A percentile compares a stretch with the other conserved stretches of the same genome.
Conservation (phyloP, 177 flowering plant genomes). For the Vitis hybrid region DNA sequence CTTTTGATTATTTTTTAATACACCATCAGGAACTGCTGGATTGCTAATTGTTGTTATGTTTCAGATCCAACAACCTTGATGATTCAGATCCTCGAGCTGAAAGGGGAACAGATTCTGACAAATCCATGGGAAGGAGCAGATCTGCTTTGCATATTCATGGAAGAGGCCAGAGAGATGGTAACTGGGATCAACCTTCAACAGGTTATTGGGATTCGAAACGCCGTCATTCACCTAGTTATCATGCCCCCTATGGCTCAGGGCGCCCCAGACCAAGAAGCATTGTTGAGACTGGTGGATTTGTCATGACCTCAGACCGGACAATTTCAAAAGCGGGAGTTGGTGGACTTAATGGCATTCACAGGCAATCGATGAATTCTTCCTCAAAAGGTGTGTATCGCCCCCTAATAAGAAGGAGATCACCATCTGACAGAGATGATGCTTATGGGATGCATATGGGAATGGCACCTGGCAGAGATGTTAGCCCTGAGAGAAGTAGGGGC, state of each 20-base stretch:
- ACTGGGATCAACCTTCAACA: conserved; percentile 29
- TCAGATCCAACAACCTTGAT: conserved; percentile 36
- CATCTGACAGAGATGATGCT: conserved; percentile 40
- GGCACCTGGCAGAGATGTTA: conserved; percentile 26
- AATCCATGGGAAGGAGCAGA: conserved; percentile 39
- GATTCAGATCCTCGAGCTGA: conserved; percentile 26
- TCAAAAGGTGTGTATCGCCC: conserved; percentile 29
- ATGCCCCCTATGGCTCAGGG: conserved; percentile 28
- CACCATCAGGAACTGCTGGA: not conserved
- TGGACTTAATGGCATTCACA: conserved; percentile 20
- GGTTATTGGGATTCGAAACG: conserved; percentile 35
- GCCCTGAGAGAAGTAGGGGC: conserved; percentile 38
- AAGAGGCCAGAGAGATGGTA: conserved; percentile 38
- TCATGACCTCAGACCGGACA: conserved; percentile 25
- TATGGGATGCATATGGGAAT: conserved; percentile 30
- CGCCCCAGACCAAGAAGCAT: conserved; percentile 31
- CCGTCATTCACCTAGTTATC: conserved; percentile 34
- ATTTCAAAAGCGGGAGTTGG: conserved; percentile 27
- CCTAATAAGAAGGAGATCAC: conserved; percentile 38
- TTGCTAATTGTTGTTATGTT: conserved; percentile 10
- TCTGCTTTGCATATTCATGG: conserved; percentile 25
- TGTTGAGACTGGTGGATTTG: conserved; percentile 36
- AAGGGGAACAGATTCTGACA: conserved; percentile 31
- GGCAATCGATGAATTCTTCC: conserved; percentile 22
- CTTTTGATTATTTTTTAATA: not conserved